A percentile compares a stretch with the other conserved stretches of the same genome.
These are phyloP conservation scores for Forsythia suspensa DNA, from an alignment of 257 asterid genomes.

Conservation along the genomic window DNA sequence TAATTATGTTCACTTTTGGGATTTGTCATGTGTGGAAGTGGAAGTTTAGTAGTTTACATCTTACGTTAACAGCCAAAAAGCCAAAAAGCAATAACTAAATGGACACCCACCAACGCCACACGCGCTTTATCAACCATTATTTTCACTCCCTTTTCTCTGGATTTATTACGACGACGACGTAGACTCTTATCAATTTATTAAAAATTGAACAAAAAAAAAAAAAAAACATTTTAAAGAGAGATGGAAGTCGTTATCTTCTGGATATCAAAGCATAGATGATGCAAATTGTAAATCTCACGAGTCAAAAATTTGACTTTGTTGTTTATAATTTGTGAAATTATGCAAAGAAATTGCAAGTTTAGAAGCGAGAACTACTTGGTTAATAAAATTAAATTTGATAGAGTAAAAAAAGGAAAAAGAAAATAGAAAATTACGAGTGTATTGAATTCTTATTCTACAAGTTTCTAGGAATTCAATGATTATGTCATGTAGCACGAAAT, in stretches of 20 bases:
- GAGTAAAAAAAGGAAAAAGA: no score
- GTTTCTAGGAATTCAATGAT: no score
- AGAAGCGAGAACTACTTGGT: background rate
- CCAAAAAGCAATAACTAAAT: slow-evolving; percentile 21
- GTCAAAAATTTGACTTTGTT: background rate
- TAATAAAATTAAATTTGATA: no score
- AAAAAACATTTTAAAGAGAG: background rate
- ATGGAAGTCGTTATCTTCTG: no score
- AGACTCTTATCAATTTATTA: background rate
- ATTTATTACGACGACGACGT: background rate
- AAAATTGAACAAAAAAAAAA: background rate
- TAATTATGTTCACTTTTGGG: slow-evolving; percentile 35
- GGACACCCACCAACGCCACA: slow-evolving; percentile 40
- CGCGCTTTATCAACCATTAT: slow-evolving; percentile 12
- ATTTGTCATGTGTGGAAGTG: slow-evolving; percentile 42
- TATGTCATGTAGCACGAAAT: no score
- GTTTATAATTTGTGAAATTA: no score
- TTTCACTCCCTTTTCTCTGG: background rate
- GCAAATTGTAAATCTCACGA: no score
- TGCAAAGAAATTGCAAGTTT: background rate
- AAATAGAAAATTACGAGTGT: no score
- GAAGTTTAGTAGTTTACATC: no score
- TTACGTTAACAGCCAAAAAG: slow-evolving; percentile 41
- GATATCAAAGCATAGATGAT: no score
- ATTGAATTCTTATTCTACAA: no score